Evolutionary conservation across 23 red algal genomes (phyloP).

Genomic region (Gracilaria vermiculophylla): DNA sequence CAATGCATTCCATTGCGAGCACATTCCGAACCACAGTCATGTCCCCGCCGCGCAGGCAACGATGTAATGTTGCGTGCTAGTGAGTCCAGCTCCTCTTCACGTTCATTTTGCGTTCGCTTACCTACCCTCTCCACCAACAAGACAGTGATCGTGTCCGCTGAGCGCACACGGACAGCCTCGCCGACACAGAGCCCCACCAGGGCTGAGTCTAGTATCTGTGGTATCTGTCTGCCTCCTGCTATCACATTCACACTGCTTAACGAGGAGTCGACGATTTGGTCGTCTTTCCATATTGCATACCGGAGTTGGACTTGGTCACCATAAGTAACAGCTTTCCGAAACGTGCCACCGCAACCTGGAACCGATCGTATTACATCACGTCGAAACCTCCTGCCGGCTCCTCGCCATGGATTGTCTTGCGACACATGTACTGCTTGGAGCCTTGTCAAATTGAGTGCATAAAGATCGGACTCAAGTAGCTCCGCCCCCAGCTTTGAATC

Average conservation of each 20-base stretch:
- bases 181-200: constrained; percentile 38
- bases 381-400: constrained; percentile 35
- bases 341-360: constrained; percentile 64
- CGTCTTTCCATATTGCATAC: constrained; percentile 42
- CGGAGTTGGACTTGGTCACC: constrained; percentile 30
- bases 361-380: constrained; percentile 44
- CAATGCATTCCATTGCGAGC: constrained; percentile 10
- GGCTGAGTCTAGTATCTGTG: constrained; percentile 5
- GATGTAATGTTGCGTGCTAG: constrained; percentile 26
- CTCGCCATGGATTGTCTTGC: constrained; percentile 58
- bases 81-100: constrained; percentile 13
- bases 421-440: neutral
- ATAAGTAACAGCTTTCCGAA: constrained; percentile 15
- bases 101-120: neutral
- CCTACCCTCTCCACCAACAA: neutral
- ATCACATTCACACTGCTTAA: constrained; percentile 8
- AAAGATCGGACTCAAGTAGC: neutral
- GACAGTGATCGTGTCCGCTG: neutral
- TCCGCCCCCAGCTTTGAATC: neutral
- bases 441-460: neutral
- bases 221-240: constrained; percentile 25
- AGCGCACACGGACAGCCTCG: constrained; percentile 15
- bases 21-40: constrained; percentile 13
- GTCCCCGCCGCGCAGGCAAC: constrained; percentile 20
- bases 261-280: constrained; percentile 37